Evolutionary conservation across 805 yeast genomes (phyloP).

Genomic region (Ogataea philodendri): DNA sequence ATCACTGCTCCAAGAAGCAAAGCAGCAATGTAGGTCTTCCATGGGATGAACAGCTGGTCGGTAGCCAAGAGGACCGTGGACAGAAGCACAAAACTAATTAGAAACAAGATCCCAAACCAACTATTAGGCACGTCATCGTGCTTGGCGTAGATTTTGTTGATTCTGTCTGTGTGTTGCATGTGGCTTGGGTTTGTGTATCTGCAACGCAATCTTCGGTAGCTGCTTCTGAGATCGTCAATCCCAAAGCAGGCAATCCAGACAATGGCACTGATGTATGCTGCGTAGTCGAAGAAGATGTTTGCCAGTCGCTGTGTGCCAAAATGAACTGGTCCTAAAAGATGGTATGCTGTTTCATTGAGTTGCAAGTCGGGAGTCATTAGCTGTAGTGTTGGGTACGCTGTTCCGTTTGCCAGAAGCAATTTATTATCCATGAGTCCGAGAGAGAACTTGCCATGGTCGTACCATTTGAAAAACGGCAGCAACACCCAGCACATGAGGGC

Average conservation of each 20-base stretch:
- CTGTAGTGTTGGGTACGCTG: constrained; percentile 41
- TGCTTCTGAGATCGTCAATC: constrained; percentile 20
- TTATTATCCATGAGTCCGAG: constrained; percentile 48
- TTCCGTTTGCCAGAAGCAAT: constrained; percentile 39
- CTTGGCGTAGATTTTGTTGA: constrained; percentile 39
- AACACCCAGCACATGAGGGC: constrained; percentile 47
- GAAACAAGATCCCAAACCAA: constrained; percentile 42
- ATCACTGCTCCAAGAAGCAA: constrained; percentile 43
- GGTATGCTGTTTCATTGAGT: constrained; percentile 47
- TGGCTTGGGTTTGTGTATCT: background rate
- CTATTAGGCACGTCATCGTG: constrained; percentile 43
- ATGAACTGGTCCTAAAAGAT: constrained; percentile 42
- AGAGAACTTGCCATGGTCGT: constrained; percentile 29
- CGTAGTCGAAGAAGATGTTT: constrained; percentile 53
- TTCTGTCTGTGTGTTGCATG: constrained; percentile 38
- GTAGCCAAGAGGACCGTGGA: constrained; percentile 34
- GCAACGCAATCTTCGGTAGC: constrained; percentile 11
- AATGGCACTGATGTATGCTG: constrained; percentile 49
- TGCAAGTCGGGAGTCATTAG: constrained; percentile 39
- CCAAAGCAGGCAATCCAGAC: constrained; percentile 41
- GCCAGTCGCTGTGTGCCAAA: constrained; percentile 49
- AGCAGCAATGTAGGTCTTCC: constrained; percentile 44
- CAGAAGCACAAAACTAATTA: constrained; percentile 36
- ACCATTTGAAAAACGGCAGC: constrained; percentile 48
- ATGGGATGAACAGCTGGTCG: constrained; percentile 34